A percentile compares a stretch with the other conserved stretches of the same genome.
These are phyloP conservation scores for Periconia sp. DNA, from an alignment of 2,329 filamentous ascomycete species.

Conservation along the genomic window DNA sequence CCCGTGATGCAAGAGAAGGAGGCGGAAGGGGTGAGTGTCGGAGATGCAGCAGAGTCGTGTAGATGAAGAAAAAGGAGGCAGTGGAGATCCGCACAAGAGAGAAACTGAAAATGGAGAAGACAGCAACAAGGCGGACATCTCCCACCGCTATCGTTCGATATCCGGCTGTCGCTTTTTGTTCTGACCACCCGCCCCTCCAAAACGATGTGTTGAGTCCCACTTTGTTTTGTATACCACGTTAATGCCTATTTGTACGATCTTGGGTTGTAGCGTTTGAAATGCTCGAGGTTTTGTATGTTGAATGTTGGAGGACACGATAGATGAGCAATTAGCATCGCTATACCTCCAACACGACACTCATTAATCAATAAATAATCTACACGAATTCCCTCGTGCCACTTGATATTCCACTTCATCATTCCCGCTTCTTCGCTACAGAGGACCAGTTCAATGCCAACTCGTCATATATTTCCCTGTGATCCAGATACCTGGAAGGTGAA, in stretches of 20 bases:
- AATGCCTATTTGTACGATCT: constrained; percentile 4
- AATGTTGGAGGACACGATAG: background rate
- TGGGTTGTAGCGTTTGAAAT: background rate
- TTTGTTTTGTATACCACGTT: constrained; percentile 14
- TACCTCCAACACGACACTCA: background rate
- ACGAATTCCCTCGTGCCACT: too few species aligned
- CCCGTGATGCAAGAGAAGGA: constrained; percentile 4
- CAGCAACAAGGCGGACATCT: constrained; percentile 1
- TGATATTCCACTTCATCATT: too few species aligned
- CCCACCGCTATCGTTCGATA: background rate
- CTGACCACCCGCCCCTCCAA: constrained; percentile 1
- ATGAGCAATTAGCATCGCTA: background rate
- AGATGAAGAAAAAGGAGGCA: background rate
- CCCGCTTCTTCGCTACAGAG: too few species aligned
- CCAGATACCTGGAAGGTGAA: too few species aligned
- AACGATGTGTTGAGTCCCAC: constrained; percentile 3
- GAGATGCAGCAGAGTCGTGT: background rate
- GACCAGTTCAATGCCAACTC: too few species aligned
- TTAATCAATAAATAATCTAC: background rate
- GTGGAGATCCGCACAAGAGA: constrained; percentile 2
- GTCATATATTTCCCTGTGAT: too few species aligned
- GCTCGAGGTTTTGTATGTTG: background rate
- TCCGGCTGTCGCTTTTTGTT: background rate
- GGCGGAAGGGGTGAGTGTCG: background rate
- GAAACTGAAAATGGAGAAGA: background rate